Percentiles rank a stretch among this genome's conserved stretches.
Conservation (phyloP, 106 monocot species). For the Apostasia shenzhenica region DNA sequence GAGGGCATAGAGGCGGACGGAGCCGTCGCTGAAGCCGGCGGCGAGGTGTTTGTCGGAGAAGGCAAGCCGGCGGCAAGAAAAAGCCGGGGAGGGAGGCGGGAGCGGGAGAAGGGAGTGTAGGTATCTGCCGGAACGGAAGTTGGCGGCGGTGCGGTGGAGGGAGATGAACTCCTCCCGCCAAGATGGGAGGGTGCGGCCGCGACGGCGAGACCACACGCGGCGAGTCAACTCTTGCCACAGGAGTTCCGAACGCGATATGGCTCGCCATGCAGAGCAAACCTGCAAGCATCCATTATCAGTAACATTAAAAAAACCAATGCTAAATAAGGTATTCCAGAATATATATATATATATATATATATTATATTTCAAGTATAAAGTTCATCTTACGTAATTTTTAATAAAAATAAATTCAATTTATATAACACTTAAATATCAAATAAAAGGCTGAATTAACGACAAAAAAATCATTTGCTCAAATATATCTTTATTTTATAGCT, state of each 20-base stretch:
- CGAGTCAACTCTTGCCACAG: slow-evolving; percentile 40
- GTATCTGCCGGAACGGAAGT: slow-evolving; percentile 26
- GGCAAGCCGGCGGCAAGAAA: slow-evolving; percentile 31
- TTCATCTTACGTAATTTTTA: too few relatives aligned
- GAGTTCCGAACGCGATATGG: slow-evolving; percentile 34
- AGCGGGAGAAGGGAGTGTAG: slow-evolving; percentile 5
- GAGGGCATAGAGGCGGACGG: slow-evolving; percentile 37
- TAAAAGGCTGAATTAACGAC: too few relatives aligned
- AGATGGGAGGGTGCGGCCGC: slow-evolving; percentile 8
- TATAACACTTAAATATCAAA: too few relatives aligned
- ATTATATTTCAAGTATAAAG: too few relatives aligned
- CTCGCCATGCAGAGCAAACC: slow-evolving; percentile 42
- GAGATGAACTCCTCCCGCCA: slow-evolving; percentile 40
- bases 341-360: too few relatives aligned
- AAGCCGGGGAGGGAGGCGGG: not conserved
- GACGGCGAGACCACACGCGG: slow-evolving; percentile 18
- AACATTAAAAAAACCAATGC: too few relatives aligned
- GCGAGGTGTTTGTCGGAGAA: slow-evolving; percentile 37
- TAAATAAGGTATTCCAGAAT: too few relatives aligned
- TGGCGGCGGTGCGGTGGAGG: slow-evolving; percentile 34
- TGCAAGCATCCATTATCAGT: slow-evolving; percentile 4
- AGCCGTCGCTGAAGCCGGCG: slow-evolving; percentile 45
- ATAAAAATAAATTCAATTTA: too few relatives aligned
- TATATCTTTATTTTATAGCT: too few relatives aligned
- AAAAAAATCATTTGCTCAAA: too few relatives aligned